These are phyloP conservation scores for Botrytis cinerea DNA, from an alignment of 2,329 filamentous ascomycete species.

Conservation along the genomic window DNA sequence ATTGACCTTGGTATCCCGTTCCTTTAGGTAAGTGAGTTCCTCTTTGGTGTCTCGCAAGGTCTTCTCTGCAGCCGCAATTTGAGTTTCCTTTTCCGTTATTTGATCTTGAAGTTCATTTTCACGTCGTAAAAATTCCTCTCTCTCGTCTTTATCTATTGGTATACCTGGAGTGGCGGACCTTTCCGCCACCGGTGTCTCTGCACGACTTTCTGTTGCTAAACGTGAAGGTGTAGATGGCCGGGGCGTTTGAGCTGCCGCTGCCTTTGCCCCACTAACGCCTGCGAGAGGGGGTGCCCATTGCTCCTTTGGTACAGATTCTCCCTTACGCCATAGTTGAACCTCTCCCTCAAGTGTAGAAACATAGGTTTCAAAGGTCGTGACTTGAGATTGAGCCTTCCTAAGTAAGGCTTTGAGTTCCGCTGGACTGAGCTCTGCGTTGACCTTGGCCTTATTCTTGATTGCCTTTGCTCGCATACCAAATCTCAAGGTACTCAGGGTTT, in stretches of 20 bases:
- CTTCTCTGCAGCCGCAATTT: slow-evolving; percentile 77
- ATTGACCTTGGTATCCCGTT: slow-evolving; percentile 77
- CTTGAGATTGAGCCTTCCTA: slow-evolving; percentile 87
- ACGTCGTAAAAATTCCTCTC: slow-evolving; percentile 89
- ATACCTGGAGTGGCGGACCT: slow-evolving; percentile 84
- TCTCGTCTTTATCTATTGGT: slow-evolving; percentile 91
- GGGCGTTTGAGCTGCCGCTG: slow-evolving; percentile 48
- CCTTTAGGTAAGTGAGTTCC: slow-evolving; percentile 81
- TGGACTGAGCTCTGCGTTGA: slow-evolving; percentile 96
- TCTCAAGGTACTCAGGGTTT: slow-evolving; percentile 87
- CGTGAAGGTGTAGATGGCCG: slow-evolving; percentile 62
- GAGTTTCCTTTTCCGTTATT: slow-evolving; percentile 86
- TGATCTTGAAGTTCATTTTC: slow-evolving; percentile 98
- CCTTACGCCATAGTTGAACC: slow-evolving; percentile 81
- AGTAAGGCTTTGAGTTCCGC: slow-evolving; percentile 91
- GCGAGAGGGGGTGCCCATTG: slow-evolving; percentile 74
- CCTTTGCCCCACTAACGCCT: slow-evolving; percentile 53
- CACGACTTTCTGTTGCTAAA: slow-evolving; percentile 57
- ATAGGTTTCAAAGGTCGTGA: slow-evolving; percentile 85
- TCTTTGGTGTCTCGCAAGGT: slow-evolving; percentile 80
- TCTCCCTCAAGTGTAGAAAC: slow-evolving; percentile 82
- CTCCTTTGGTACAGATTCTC: slow-evolving; percentile 86
- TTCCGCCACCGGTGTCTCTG: slow-evolving; percentile 72
- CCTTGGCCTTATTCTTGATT: slow-evolving; percentile 99
- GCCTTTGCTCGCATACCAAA: slow-evolving; percentile 97